Evolutionary conservation across 2,329 filamentous ascomycete genomes (phyloP).

Genomic region (Geoglossum cookeanum): DNA sequence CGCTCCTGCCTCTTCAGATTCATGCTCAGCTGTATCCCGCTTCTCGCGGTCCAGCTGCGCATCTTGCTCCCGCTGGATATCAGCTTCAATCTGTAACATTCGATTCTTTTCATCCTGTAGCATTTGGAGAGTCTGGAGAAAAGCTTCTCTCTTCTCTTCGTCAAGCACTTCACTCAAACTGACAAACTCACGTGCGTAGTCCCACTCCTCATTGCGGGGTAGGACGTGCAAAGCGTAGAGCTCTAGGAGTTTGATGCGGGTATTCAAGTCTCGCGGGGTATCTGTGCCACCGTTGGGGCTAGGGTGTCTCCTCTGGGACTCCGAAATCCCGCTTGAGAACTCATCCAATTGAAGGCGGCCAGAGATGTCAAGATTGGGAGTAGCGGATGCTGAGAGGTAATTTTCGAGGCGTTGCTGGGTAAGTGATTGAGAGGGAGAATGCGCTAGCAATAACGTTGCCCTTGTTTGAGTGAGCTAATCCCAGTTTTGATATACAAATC

Average conservation of each 20-base stretch:
- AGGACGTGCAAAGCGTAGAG: constrained; percentile 89
- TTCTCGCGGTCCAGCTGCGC: constrained; percentile 32
- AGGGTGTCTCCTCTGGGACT: constrained; percentile 10
- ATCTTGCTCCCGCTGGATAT: constrained; percentile 42
- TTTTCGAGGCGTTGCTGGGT: constrained; percentile 80
- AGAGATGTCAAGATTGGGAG: constrained; percentile 53
- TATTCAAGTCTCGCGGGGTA: constrained; percentile 66
- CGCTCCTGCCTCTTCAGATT: constrained; percentile 24
- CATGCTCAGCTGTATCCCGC: constrained; percentile 19
- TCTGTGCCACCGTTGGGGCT: constrained; percentile 42
- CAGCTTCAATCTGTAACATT: constrained; percentile 41
- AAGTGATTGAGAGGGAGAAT: constrained; percentile 61
- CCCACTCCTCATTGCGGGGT: constrained; percentile 88
- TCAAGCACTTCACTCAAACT: constrained; percentile 70
- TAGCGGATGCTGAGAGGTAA: constrained; percentile 61
- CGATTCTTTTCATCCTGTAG: constrained; percentile 68
- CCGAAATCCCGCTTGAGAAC: constrained; percentile 8
- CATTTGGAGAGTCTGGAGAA: constrained; percentile 66
- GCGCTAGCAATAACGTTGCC: constrained; percentile 76
- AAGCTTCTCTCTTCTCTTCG: constrained; percentile 77
- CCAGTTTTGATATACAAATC: no score
- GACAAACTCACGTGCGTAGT: constrained; percentile 85
- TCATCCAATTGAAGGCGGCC: constrained; percentile 32
- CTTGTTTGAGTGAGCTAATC: constrained; percentile 25
- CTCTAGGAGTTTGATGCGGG: constrained; percentile 80